These are phyloP conservation scores for Starmerella kuoi DNA, from an alignment of 805 yeast species.

Conservation along the genomic window DNA sequence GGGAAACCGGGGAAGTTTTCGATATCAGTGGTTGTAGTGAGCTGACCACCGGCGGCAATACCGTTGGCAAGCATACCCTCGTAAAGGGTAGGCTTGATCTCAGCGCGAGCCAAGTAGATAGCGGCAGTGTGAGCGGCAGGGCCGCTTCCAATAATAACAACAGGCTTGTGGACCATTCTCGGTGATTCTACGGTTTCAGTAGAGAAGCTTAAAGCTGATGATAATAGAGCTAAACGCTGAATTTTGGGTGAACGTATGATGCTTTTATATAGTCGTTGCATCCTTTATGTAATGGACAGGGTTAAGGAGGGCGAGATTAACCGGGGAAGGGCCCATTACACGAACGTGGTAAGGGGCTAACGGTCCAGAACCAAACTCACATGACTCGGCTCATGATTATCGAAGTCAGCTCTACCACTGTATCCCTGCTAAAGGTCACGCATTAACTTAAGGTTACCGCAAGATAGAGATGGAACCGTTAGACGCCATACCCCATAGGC, in stretches of 20 bases:
- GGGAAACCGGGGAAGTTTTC: conserved; percentile 99
- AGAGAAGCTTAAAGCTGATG: conserved; percentile 14
- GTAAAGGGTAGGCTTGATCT: conserved; percentile 80
- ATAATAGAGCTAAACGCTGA: conserved; percentile 17
- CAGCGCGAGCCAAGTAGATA: conserved; percentile 91
- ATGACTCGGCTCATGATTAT: too few species aligned
- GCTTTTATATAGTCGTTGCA: conserved; percentile 13
- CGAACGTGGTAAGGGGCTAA: not conserved
- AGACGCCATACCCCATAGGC: too few species aligned
- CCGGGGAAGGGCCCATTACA: not conserved
- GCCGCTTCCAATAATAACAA: conserved; percentile 63
- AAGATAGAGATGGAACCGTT: too few species aligned
- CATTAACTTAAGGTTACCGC: too few species aligned
- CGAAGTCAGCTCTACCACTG: too few species aligned
- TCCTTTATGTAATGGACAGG: conserved; percentile 15
- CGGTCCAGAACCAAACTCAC: not conserved
- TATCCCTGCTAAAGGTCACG: too few species aligned
- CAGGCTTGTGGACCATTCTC: conserved; percentile 25
- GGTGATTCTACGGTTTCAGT: conserved; percentile 1
- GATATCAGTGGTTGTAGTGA: conserved; percentile 95
- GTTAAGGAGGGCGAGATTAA: not conserved
- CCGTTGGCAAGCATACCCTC: conserved; percentile 98
- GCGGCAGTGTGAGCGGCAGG: conserved; percentile 99
- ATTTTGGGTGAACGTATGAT: conserved; percentile 4
- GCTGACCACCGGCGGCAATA: conserved; percentile 97